phyloP scores from a whole-genome alignment of 2,329 filamentous ascomycete species.

The Talaromyces sp. region DNA sequence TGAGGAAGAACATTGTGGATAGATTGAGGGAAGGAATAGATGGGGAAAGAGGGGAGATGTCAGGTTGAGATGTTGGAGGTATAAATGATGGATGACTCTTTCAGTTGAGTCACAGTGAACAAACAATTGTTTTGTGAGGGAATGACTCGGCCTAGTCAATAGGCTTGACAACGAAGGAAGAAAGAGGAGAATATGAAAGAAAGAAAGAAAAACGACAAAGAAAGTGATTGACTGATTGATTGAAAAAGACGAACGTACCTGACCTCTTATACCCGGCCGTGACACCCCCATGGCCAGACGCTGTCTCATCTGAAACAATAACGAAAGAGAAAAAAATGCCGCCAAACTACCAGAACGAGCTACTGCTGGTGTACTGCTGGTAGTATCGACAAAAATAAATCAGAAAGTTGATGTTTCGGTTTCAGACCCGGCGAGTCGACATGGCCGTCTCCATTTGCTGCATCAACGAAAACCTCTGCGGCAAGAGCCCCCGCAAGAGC shows the following conservation, averaged over 20 bases:
- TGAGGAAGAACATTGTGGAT: constrained; percentile 20
- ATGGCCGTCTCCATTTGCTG: neutral
- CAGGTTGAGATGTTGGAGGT: neutral
- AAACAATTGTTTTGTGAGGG: neutral
- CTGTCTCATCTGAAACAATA: neutral
- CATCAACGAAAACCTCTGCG: neutral
- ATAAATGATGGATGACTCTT: neutral
- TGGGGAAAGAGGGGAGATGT: too few species aligned
- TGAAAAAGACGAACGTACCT: neutral
- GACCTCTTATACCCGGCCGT: neutral
- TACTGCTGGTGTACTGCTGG: neutral
- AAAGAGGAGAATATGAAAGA: neutral
- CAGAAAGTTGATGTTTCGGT: neutral
- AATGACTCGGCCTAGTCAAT: neutral
- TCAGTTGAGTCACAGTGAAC: neutral
- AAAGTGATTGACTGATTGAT: neutral
- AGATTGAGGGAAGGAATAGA: neutral
- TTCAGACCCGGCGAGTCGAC: neutral
- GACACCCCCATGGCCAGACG: neutral
- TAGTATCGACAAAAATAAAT: neutral
- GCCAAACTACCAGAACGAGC: neutral
- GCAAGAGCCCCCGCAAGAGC: neutral
- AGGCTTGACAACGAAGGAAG: neutral
- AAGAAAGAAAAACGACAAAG: neutral
- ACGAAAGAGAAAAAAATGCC: neutral